Conservation (phyloP, 768 basidiomycete species). For the Naganishia onofrii region DNA sequence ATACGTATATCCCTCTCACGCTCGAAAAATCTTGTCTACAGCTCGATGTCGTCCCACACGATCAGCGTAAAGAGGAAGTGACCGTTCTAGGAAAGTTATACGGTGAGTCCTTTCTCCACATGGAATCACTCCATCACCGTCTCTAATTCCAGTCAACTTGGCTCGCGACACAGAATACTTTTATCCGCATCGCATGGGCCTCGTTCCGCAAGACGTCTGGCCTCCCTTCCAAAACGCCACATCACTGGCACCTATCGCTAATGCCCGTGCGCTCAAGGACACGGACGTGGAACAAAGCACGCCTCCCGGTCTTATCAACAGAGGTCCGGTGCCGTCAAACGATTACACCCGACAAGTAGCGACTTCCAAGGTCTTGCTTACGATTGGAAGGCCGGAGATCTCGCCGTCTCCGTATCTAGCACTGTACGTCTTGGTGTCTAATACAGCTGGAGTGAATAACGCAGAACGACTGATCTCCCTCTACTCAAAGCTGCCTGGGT, state of each 20-base stretch:
- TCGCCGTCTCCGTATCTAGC: conserved; percentile 47
- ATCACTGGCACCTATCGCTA: conserved; percentile 13
- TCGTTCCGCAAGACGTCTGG: conserved; percentile 9
- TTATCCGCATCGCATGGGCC: conserved; percentile 4
- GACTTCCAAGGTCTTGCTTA: conserved; percentile 40
- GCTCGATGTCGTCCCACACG: background rate
- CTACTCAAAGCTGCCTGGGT: background rate
- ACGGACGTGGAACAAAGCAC: background rate
- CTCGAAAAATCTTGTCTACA: conserved; percentile 11
- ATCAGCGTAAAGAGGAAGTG: conserved; percentile 19
- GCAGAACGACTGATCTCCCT: background rate
- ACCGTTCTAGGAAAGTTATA: conserved; percentile 14
- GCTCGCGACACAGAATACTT: conserved; percentile 15
- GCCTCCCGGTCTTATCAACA: conserved; percentile 15
- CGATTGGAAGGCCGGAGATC: conserved; percentile 44
- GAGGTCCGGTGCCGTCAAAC: conserved; percentile 35
- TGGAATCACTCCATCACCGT: too few relatives aligned
- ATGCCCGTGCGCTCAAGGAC: background rate
- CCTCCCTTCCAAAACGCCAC: conserved; percentile 5
- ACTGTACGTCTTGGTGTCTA: conserved; percentile 28
- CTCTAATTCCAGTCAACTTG: background rate
- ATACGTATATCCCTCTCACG: conserved; percentile 20
- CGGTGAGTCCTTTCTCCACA: conserved; percentile 2
- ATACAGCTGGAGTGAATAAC: background rate
- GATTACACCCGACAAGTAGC: conserved; percentile 41